Conservation (phyloP, 2,329 filamentous ascomycete genomes). For the Hymenotorrendiella dingleyae region DNA sequence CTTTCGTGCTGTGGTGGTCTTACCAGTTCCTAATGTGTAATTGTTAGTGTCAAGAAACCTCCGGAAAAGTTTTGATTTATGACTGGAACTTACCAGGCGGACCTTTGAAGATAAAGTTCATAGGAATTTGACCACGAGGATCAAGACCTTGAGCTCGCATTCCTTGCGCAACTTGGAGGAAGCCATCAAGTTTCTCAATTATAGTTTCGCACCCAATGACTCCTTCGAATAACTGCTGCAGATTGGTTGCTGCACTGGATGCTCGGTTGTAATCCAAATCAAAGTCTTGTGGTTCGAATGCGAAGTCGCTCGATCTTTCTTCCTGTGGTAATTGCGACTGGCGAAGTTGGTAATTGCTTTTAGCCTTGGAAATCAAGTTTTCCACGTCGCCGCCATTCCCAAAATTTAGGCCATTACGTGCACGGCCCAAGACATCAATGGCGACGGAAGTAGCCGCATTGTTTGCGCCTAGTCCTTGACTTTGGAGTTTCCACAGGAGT, state of each 20-base stretch:
- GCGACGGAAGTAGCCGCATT: conserved; percentile 46
- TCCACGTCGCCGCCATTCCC: conserved; percentile 73
- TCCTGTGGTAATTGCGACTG: conserved; percentile 13
- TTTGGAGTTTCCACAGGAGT: conserved; percentile 55
- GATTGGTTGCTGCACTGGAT: conserved; percentile 34
- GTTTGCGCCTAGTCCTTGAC: conserved; percentile 47
- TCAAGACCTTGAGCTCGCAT: conserved; percentile 43
- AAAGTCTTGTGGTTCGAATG: conserved; percentile 40
- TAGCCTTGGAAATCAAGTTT: conserved; percentile 55
- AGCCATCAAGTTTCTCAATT: conserved; percentile 42
- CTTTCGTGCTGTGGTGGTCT: conserved; percentile 66
- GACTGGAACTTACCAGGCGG: conserved; percentile 51
- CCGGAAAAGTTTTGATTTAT: conserved; percentile 51
- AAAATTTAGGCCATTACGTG: conserved; percentile 59
- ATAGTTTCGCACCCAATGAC: conserved; percentile 47
- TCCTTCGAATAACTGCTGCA: conserved; percentile 42
- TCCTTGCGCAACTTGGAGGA: conserved; percentile 38
- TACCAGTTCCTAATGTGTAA: conserved; percentile 52
- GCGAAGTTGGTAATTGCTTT: conserved; percentile 21
- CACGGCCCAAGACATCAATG: conserved; percentile 53
- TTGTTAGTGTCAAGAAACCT: conserved; percentile 5
- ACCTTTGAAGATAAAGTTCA: conserved; percentile 54
- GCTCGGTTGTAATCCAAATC: conserved; percentile 46
- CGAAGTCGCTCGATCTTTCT: conserved; percentile 13
- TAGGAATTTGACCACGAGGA: conserved; percentile 45